phyloP scores from a whole-genome alignment of 164 flowering plant genomes.

The Vitis rotundifolia region DNA sequence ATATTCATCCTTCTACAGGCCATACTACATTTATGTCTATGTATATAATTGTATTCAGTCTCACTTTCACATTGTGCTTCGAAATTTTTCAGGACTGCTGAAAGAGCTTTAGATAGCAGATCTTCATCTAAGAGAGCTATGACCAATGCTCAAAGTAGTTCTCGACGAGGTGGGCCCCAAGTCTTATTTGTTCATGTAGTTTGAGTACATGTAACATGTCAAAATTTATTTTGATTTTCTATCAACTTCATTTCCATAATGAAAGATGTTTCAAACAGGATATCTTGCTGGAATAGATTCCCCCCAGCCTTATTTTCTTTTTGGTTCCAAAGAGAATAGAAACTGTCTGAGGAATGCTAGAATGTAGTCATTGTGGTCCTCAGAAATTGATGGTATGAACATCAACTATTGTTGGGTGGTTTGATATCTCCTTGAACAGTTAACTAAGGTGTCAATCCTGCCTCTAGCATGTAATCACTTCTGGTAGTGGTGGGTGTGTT shows the following conservation, averaged over 20 bases:
- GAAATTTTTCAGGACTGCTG: slow-evolving; percentile 52
- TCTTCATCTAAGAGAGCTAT: slow-evolving; percentile 61
- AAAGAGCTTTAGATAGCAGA: slow-evolving; percentile 58
- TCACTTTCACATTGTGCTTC: background rate
- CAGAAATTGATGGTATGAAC: too few species aligned
- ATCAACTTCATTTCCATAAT: background rate
- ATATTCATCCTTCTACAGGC: too few species aligned
- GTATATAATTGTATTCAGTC: background rate
- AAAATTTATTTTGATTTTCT: background rate
- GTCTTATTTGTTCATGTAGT: background rate
- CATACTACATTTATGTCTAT: background rate
- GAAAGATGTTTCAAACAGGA: background rate
- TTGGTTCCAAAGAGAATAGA: background rate
- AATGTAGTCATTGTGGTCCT: background rate
- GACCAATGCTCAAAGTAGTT: slow-evolving; percentile 26
- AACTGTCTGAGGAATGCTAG: background rate
- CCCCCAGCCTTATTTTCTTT: background rate
- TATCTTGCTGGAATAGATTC: background rate
- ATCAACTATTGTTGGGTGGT: too few species aligned
- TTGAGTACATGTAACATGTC: background rate
- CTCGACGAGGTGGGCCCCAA: slow-evolving; percentile 37
- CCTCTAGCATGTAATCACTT: too few species aligned
- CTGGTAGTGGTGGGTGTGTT: too few species aligned
- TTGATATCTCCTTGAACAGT: too few species aligned
- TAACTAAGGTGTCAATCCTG: too few species aligned